These are phyloP conservation scores for Friedmanniomyces simplex DNA, from an alignment of 495 filamentous ascomycete species.

Conservation along the genomic window DNA sequence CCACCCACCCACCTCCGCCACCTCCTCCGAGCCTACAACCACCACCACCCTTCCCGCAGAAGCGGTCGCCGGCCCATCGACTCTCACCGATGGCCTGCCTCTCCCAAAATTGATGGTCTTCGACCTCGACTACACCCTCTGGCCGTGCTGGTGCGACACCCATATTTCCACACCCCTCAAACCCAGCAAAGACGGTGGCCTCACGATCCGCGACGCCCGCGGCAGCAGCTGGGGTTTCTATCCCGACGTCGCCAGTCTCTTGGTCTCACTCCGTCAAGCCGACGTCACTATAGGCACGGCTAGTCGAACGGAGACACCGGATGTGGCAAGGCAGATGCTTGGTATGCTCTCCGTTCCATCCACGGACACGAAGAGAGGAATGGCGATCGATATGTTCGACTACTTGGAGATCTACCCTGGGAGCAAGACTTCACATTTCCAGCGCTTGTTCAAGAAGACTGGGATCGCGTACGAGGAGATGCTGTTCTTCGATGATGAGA, in stretches of 20 bases:
- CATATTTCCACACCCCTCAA: slow-evolving; percentile 78
- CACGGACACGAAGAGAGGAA: slow-evolving; percentile 23
- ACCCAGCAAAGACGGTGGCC: slow-evolving; percentile 24
- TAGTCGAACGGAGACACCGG: slow-evolving; percentile 71
- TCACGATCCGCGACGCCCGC: slow-evolving; percentile 39
- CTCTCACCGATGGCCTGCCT: slow-evolving; percentile 65
- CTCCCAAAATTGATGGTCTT: slow-evolving; percentile 82
- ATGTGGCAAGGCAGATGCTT: slow-evolving; percentile 71
- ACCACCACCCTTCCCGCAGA: slow-evolving; percentile 16
- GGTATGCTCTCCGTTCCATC: slow-evolving; percentile 58
- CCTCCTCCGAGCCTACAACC: background rate
- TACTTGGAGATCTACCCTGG: slow-evolving; percentile 82
- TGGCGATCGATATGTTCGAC: slow-evolving; percentile 68
- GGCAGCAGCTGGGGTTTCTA: slow-evolving; percentile 79
- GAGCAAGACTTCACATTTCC: slow-evolving; percentile 78
- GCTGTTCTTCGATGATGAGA: slow-evolving; percentile 95
- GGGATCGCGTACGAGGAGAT: slow-evolving; percentile 67
- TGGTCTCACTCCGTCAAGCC: slow-evolving; percentile 46
- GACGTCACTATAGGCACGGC: slow-evolving; percentile 63
- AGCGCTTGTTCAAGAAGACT: slow-evolving; percentile 57
- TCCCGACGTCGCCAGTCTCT: slow-evolving; percentile 59
- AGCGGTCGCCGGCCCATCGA: slow-evolving; percentile 29
- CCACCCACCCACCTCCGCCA: background rate
- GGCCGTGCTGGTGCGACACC: slow-evolving; percentile 96
- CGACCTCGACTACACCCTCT: slow-evolving; percentile 94